phyloP scores from a whole-genome alignment of 139 green algal genomes.

The Protoeuglena noctilucae region DNA sequence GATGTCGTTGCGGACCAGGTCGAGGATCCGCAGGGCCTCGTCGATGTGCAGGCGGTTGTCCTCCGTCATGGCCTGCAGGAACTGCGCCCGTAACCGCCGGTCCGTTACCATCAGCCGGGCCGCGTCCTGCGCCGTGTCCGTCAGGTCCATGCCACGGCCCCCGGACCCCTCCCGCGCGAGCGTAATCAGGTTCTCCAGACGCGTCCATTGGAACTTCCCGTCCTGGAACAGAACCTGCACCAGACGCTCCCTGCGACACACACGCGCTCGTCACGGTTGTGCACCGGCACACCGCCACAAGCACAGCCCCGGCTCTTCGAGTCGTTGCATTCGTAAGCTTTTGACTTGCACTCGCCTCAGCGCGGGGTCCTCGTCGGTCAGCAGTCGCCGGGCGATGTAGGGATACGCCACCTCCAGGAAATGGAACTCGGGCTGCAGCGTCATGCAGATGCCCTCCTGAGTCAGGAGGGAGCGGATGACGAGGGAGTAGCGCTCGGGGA shows the following conservation, averaged over 20 bases:
- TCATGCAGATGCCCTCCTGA: slow-evolving; percentile 97
- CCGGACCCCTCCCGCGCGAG: slow-evolving; percentile 51
- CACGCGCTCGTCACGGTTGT: no score
- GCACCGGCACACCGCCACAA: no score
- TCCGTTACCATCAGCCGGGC: slow-evolving; percentile 22
- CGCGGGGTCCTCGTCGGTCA: slow-evolving; percentile 88
- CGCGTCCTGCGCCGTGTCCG: slow-evolving; percentile 62
- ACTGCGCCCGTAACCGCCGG: slow-evolving; percentile 36
- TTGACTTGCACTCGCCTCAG: no score
- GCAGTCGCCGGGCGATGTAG: slow-evolving; percentile 75
- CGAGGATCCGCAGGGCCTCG: slow-evolving; percentile 19
- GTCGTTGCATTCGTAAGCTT: no score
- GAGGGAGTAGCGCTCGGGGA: slow-evolving; percentile 91
- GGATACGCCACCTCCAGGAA: slow-evolving; percentile 81
- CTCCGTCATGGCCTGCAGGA: slow-evolving; percentile 84
- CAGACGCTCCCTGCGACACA: no score
- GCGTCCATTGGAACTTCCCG: slow-evolving; percentile 85
- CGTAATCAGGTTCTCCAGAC: slow-evolving; percentile 85
- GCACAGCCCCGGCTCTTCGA: no score
- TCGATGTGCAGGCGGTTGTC: slow-evolving; percentile 81
- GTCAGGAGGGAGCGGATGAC: slow-evolving; percentile 84
- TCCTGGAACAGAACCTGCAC: slow-evolving; percentile 77
- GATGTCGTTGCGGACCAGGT: slow-evolving; percentile 30
- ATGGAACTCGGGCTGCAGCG: slow-evolving; percentile 84
- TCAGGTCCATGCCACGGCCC: slow-evolving; percentile 56